A percentile compares a stretch with the other conserved stretches of the same genome.
These are phyloP conservation scores for Heracleum sosnowskyi DNA, from an alignment of 129 eudicot genomes.

Conservation along the genomic window DNA sequence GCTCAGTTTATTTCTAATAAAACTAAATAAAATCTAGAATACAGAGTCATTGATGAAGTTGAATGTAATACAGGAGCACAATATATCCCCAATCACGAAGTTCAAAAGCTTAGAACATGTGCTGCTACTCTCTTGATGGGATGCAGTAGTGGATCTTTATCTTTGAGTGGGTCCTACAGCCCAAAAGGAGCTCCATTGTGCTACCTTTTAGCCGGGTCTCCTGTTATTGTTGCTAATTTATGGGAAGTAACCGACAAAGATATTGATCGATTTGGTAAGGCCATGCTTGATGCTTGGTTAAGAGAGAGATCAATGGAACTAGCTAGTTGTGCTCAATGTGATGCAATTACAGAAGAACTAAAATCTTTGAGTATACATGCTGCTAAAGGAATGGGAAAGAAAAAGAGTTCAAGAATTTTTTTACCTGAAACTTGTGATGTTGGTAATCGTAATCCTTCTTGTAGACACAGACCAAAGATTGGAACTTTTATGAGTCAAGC, in stretches of 20 bases:
- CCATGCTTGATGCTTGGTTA: slow-evolving; percentile 71
- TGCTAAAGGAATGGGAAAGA: slow-evolving; percentile 32
- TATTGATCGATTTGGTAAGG: slow-evolving; percentile 90
- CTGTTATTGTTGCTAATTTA: slow-evolving; percentile 79
- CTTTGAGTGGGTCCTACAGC: slow-evolving; percentile 52
- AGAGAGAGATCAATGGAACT: slow-evolving; percentile 50
- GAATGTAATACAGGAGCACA: slow-evolving; percentile 61
- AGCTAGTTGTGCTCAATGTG: slow-evolving; percentile 42
- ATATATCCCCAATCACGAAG: slow-evolving; percentile 70
- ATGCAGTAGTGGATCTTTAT: slow-evolving; percentile 85
- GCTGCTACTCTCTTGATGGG: slow-evolving; percentile 89
- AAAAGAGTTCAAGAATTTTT: slow-evolving; percentile 19
- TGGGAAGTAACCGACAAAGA: slow-evolving; percentile 98
- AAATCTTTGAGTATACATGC: slow-evolving; percentile 33
- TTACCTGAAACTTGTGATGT: slow-evolving; percentile 15
- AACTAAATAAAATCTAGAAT: background rate
- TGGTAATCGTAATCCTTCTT: slow-evolving; percentile 13
- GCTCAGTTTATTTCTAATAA: background rate
- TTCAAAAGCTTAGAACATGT: slow-evolving; percentile 63
- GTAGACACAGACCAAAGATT: slow-evolving; percentile 59
- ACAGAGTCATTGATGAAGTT: background rate
- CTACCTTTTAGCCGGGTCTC: slow-evolving; percentile 84
- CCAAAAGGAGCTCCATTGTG: slow-evolving; percentile 78
- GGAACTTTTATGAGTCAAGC: slow-evolving; percentile 84
- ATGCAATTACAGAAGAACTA: slow-evolving; percentile 28